phyloP scores from a whole-genome alignment of 345 rosid genomes.

The Salix arbutifolia region DNA sequence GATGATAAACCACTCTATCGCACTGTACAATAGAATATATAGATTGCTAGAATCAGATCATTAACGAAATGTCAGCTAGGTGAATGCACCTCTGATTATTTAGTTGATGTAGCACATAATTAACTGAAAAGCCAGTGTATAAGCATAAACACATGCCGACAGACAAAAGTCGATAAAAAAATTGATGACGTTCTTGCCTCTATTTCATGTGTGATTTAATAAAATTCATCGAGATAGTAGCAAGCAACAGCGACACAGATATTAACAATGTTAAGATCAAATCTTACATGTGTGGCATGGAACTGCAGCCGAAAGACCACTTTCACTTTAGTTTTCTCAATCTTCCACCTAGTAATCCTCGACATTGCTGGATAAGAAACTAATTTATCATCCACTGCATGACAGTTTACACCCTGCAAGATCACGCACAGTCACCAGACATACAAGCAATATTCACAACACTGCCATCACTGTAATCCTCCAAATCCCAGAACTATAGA shows the following conservation, averaged over 20 bases:
- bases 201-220: background rate
- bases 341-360: slow-evolving; percentile 76
- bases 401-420: slow-evolving; percentile 6
- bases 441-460: background rate
- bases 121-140: background rate
- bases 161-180: background rate
- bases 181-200: background rate
- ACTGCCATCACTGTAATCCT: background rate
- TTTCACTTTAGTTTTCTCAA: slow-evolving; percentile 91
- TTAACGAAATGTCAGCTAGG: background rate
- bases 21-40: background rate
- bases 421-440: background rate
- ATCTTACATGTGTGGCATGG: slow-evolving; percentile 93
- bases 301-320: slow-evolving; percentile 93
- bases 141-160: background rate
- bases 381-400: slow-evolving; percentile 40
- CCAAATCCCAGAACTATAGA: background rate
- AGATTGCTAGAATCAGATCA: background rate
- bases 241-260: background rate
- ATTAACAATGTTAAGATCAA: background rate
- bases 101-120: background rate
- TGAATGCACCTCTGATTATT: background rate
- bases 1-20: background rate
- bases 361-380: slow-evolving; percentile 53
- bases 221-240: background rate